Evolutionary conservation across 164 flowering plant species (phyloP).

Genomic region (Tinospora cordifolia): DNA sequence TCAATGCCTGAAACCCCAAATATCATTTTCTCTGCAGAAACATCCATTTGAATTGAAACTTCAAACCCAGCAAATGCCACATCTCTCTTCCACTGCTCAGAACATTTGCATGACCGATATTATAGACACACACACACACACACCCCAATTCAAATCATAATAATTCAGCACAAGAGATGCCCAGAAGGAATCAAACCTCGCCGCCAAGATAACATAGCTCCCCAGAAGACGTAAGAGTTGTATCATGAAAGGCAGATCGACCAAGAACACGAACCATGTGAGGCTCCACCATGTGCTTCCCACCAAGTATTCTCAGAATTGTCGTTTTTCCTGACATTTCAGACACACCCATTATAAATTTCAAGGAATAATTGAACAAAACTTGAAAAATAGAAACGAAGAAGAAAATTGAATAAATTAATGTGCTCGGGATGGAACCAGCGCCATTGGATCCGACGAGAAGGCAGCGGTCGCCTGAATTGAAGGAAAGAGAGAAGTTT

Average conservation of each 20-base stretch:
- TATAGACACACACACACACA: neutral
- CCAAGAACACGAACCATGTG: slow-evolving; percentile 85
- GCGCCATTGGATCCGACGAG: slow-evolving; percentile 98
- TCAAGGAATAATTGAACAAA: no score
- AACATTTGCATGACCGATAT: neutral
- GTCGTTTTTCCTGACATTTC: slow-evolving; percentile 73
- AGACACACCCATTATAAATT: no score
- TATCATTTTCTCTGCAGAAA: slow-evolving; percentile 94
- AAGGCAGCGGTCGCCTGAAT: slow-evolving; percentile 76
- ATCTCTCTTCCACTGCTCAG: slow-evolving; percentile 85
- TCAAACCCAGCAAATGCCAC: slow-evolving; percentile 98
- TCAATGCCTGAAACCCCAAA: slow-evolving; percentile 75
- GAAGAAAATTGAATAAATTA: no score
- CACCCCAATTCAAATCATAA: neutral
- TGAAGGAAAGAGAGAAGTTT: slow-evolving; percentile 54
- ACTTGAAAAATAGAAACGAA: no score
- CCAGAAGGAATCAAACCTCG: slow-evolving; percentile 46
- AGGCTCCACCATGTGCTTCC: slow-evolving; percentile 96
- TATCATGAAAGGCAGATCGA: slow-evolving; percentile 93
- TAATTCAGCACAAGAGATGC: neutral
- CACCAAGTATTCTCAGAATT: slow-evolving; percentile 86
- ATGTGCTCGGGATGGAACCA: slow-evolving; percentile 28
- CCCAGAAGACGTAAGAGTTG: slow-evolving; percentile 72
- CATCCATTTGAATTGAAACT: slow-evolving; percentile 90
- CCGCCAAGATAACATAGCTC: slow-evolving; percentile 89